Percentiles rank a stretch among this genome's conserved stretches.
phyloP scores from a whole-genome alignment of 2,329 filamentous ascomycete species.

The Dactylellina sp. region DNA sequence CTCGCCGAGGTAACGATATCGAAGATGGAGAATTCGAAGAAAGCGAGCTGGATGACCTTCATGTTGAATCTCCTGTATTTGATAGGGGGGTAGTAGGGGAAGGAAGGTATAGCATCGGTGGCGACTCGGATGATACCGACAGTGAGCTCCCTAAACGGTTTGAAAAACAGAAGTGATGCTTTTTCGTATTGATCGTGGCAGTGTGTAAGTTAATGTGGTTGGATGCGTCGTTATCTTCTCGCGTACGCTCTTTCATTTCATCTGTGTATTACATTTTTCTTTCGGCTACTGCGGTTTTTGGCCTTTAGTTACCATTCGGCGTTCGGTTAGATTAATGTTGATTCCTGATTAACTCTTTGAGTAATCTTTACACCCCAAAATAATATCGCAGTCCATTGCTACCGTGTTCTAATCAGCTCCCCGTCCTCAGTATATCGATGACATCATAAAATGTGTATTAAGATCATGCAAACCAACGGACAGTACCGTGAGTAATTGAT shows the following conservation, averaged over 20 bases:
- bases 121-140: constrained; percentile 68
- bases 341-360: neutral
- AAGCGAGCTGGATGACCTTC: constrained; percentile 73
- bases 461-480: no score
- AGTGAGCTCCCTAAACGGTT: constrained; percentile 30
- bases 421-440: neutral
- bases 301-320: constrained; percentile 19
- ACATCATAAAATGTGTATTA: neutral
- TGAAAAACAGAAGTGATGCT: constrained; percentile 28
- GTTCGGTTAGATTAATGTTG: constrained; percentile 34
- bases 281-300: neutral
- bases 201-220: neutral
- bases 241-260: no score
- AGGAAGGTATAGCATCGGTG: constrained; percentile 71
- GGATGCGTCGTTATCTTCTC: neutral
- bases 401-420: neutral
- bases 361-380: neutral
- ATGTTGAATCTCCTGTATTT: constrained; percentile 67
- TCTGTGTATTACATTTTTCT: constrained; percentile 1
- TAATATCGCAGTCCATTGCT: neutral
- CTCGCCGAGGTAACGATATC: constrained; percentile 67
- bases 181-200: neutral
- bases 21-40: constrained; percentile 76
- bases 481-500: no score
- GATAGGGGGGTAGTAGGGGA: constrained; percentile 63